phyloP scores from a whole-genome alignment of 257 asterid species.

The Craterostigma plantagineum region DNA sequence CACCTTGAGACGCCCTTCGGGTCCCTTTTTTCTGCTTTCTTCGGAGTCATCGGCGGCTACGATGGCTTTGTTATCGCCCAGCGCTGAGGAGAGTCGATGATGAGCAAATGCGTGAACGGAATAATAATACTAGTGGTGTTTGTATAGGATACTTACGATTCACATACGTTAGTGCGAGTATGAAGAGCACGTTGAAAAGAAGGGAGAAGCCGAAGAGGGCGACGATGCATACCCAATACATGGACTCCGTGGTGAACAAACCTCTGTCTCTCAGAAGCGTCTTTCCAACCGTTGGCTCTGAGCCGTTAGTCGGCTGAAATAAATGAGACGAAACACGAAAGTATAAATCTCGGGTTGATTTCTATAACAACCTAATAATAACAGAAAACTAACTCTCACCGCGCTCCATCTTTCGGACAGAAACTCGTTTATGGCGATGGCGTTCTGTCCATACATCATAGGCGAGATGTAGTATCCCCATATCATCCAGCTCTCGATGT shows the following conservation, averaged over 20 bases:
- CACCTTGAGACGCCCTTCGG: too few relatives aligned
- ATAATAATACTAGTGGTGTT: too few relatives aligned
- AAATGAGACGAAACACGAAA: neutral
- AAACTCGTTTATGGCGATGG: constrained; percentile 42
- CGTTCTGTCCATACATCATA: constrained; percentile 54
- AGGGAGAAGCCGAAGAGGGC: constrained; percentile 79
- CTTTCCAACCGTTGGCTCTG: constrained; percentile 68
- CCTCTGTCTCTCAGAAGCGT: constrained; percentile 80
- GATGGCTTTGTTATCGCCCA: too few relatives aligned
- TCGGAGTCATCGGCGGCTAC: too few relatives aligned
- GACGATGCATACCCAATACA: constrained; percentile 67
- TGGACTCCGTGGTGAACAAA: constrained; percentile 56
- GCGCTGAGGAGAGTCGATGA: too few relatives aligned
- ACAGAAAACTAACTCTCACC: constrained; percentile 3
- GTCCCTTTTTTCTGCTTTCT: too few relatives aligned
- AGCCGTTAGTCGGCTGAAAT: constrained; percentile 8
- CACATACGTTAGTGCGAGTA: constrained; percentile 48
- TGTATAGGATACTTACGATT: constrained; percentile 29
- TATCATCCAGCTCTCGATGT: constrained; percentile 64
- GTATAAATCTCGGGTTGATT: neutral
- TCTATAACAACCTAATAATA: constrained; percentile 1
- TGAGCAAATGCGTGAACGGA: too few relatives aligned
- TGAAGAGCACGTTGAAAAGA: constrained; percentile 59
- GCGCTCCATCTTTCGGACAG: constrained; percentile 46
- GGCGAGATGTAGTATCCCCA: constrained; percentile 64